These are phyloP conservation scores for Acanthamoeba lenticulata DNA, from an alignment of 208 protist species.

Conservation along the genomic window DNA sequence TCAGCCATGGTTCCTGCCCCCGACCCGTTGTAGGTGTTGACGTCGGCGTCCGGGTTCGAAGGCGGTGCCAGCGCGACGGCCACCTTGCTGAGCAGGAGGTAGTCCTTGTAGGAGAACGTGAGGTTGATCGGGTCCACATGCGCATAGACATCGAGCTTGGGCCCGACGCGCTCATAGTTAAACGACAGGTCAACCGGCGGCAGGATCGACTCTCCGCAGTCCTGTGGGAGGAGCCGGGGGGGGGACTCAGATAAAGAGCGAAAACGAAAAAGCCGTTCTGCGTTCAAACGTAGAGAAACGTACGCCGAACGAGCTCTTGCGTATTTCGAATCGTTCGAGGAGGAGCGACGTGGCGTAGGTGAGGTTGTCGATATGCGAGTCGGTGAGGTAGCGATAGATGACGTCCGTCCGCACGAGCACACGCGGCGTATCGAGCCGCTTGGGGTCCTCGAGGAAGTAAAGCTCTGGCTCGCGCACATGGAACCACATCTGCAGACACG, in stretches of 20 bases:
- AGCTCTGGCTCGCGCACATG: constrained; percentile 25
- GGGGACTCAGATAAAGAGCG: neutral
- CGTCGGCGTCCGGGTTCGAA: neutral
- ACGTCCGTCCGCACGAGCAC: constrained; percentile 56
- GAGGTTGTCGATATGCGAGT: constrained; percentile 58
- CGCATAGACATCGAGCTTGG: constrained; percentile 24
- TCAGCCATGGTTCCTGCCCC: neutral
- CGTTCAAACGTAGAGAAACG: neutral
- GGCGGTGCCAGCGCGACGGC: neutral
- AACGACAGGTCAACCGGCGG: constrained; percentile 48
- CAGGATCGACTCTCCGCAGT: constrained; percentile 19
- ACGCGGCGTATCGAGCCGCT: constrained; percentile 5
- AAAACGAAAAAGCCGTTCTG: neutral
- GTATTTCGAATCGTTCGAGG: constrained; percentile 46
- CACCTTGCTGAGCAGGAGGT: constrained; percentile 51
- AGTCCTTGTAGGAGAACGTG: constrained; percentile 67
- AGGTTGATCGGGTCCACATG: constrained; percentile 62
- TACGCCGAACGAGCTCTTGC: constrained; percentile 39
- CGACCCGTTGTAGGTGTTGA: neutral
- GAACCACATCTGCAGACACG: constrained; percentile 22
- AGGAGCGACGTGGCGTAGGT: neutral
- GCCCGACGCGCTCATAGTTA: constrained; percentile 52
- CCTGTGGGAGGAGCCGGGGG: neutral
- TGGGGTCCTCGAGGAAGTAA: constrained; percentile 44
- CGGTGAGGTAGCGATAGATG: constrained; percentile 46